A percentile compares a stretch with the other conserved stretches of the same genome.
Evolutionary conservation across 2,329 filamentous ascomycete genomes (phyloP).

Genomic region (Hypoxylon sp.): DNA sequence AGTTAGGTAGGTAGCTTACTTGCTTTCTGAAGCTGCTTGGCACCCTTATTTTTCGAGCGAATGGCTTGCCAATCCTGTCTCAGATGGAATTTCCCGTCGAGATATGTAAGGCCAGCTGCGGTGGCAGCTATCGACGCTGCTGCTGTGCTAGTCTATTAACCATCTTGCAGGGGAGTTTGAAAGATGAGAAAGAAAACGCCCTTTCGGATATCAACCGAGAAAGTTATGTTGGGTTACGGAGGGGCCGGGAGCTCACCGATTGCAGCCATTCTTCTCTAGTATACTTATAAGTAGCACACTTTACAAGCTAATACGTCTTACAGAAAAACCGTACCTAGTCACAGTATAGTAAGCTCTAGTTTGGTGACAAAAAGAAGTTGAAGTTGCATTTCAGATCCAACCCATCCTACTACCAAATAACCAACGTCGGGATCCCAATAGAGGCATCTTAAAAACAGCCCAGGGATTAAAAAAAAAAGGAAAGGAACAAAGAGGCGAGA

Average conservation of each 20-base stretch:
- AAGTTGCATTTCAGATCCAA: slow-evolving; percentile 34
- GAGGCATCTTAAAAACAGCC: slow-evolving; percentile 23
- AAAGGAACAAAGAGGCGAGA: slow-evolving; percentile 10
- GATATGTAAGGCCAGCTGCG: slow-evolving; percentile 65
- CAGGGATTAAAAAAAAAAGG: slow-evolving; percentile 11
- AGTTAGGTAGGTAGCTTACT: slow-evolving; percentile 55
- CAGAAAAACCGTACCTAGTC: slow-evolving; percentile 3
- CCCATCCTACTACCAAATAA: slow-evolving; percentile 16
- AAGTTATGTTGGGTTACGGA: slow-evolving; percentile 2
- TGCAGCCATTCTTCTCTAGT: slow-evolving; percentile 39
- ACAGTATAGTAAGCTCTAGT: slow-evolving; percentile 13
- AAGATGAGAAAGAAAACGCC: slow-evolving; percentile 5
- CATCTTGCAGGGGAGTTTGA: slow-evolving; percentile 4
- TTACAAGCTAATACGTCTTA: slow-evolving; percentile 4
- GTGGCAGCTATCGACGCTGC: slow-evolving; percentile 55
- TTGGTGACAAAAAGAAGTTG: slow-evolving; percentile 9
- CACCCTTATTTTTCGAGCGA: slow-evolving; percentile 58
- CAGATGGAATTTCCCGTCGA: slow-evolving; percentile 79
- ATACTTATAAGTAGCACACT: not conserved
- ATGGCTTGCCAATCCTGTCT: slow-evolving; percentile 70
- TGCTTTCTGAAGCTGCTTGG: slow-evolving; percentile 63
- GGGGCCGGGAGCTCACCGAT: slow-evolving; percentile 42
- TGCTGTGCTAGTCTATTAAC: slow-evolving; percentile 36
- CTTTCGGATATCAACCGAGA: slow-evolving; percentile 15
- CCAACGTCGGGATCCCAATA: slow-evolving; percentile 18